Base-by-base conservation (phyloP, 371 early-diverging fungal species). In the Smittium mucronatum region DNA sequence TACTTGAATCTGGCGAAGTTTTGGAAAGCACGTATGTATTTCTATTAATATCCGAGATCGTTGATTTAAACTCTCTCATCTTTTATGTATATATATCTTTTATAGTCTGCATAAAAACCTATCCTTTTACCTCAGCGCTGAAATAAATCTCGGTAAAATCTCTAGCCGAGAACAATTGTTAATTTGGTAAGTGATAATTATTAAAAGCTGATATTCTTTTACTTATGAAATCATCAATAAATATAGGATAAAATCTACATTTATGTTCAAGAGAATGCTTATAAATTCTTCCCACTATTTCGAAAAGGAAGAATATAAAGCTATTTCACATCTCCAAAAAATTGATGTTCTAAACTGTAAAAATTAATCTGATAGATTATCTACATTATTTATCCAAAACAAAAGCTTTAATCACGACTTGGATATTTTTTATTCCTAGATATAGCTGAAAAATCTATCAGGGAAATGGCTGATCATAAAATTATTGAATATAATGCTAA, bases 71-170 rank as follows among this genome's bases (percentile, higher is more conserved):
- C 32, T 63, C 63, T 32, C n/a, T 11, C 28, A 28, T 32, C 36
- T 67, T 36, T 32, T 67, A 5, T 11, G 11, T 67, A 67, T 5
- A 91, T 92, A 75, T 94, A 95, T 75, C 91, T 89, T 70, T 96
- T 96, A 99, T 72, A 91, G 68, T 11, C 36, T 68, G 11, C 68
- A 68, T 68, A 15, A 64, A 21, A 68, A 68, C 60, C 28, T 68
- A 21, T 17, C 34, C 16, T 58, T 59, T 29, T 36, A 94, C 72
- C 79, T 99, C 70, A 97, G 97, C 77, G 95, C 99, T 36, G 99
- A 99, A 75, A 92, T 99, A 60, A 85, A 91, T 0, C 78, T 99
- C 29, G 94, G 97, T 17, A 95, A 95, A 0, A 94, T 99, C 0
- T 91, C 92, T 32, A 94, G 84, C 70, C 78, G 95, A 34, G 89